Percentiles rank a stretch among this genome's conserved stretches.
Conservation (phyloP, 805 yeast species). For the Isabelozyma pseudorhagii region DNA sequence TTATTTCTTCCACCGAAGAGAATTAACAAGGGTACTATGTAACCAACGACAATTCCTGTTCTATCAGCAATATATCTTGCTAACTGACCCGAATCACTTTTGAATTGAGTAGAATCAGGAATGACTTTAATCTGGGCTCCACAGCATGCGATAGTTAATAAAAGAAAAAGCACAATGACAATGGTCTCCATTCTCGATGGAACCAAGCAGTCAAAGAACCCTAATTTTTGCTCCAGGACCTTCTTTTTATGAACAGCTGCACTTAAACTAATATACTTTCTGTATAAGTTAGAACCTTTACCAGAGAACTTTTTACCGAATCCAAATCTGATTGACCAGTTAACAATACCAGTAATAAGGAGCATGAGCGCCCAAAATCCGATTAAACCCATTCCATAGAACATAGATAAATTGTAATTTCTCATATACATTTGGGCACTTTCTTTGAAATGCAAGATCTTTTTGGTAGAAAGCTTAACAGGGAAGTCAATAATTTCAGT, state of each 20-base stretch:
- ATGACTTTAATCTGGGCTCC: conserved; percentile 1
- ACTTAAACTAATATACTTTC: not conserved
- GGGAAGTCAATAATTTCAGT: conserved; percentile 7
- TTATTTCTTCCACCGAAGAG: conserved; percentile 74
- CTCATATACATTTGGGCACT: conserved; percentile 23
- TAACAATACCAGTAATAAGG: conserved; percentile 6
- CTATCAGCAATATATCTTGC: conserved; percentile 41
- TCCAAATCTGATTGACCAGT: not conserved
- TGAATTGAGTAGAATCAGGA: not conserved
- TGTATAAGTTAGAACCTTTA: conserved; percentile 6
- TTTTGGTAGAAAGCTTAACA: not conserved
- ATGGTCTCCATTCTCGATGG: conserved; percentile 52
- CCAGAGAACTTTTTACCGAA: conserved; percentile 14
- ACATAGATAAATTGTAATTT: conserved; percentile 32
- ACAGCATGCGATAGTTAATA: conserved; percentile 12
- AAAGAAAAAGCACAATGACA: conserved; percentile 31
- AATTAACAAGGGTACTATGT: conserved; percentile 54
- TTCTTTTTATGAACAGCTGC: conserved; percentile 9
- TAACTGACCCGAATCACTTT: not conserved
- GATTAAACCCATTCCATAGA: conserved; percentile 25
- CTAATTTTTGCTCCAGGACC: conserved; percentile 4
- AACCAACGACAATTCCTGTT: conserved; percentile 48
- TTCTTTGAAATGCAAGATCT: not conserved
- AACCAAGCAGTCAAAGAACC: conserved; percentile 15
- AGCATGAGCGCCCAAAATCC: conserved; percentile 18